phyloP scores from a whole-genome alignment of 2,329 filamentous ascomycete species.

The Pyrenophora teres region DNA sequence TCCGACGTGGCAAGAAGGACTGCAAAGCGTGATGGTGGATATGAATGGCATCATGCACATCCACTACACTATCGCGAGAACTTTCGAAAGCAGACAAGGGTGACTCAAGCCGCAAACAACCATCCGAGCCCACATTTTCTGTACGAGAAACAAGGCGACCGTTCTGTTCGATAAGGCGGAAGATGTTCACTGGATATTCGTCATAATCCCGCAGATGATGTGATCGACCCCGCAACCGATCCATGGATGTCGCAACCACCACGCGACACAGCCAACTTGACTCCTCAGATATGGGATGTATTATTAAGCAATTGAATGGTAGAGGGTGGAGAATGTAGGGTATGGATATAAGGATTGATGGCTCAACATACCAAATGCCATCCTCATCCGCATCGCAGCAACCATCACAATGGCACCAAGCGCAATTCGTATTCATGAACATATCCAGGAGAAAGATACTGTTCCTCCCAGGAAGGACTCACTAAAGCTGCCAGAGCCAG shows the following conservation, averaged over 20 bases:
- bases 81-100: neutral
- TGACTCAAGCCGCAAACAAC: neutral
- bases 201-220: constrained; percentile 41
- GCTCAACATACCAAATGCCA: neutral
- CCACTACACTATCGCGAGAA: neutral
- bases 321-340: constrained; percentile 6
- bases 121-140: neutral
- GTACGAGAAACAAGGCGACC: neutral
- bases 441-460: constrained; percentile 63
- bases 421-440: constrained; percentile 56
- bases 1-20: neutral
- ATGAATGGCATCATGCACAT: constrained; percentile 29
- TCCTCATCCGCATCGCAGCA: constrained; percentile 1
- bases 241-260: constrained; percentile 7
- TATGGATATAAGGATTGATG: constrained; percentile 22
- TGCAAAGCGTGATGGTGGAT: constrained; percentile 21
- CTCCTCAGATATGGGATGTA: constrained; percentile 2
- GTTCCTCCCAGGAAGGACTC: constrained; percentile 67
- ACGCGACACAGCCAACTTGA: constrained; percentile 6
- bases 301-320: constrained; percentile 18
- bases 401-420: constrained; percentile 58
- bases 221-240: constrained; percentile 45
- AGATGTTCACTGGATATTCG: constrained; percentile 33
- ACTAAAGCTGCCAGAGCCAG: constrained; percentile 63
- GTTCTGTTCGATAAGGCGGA: constrained; percentile 27